Evolutionary conservation across 352 stramenopile species (phyloP).

Genomic region (Paralagenidium karlingii): DNA sequence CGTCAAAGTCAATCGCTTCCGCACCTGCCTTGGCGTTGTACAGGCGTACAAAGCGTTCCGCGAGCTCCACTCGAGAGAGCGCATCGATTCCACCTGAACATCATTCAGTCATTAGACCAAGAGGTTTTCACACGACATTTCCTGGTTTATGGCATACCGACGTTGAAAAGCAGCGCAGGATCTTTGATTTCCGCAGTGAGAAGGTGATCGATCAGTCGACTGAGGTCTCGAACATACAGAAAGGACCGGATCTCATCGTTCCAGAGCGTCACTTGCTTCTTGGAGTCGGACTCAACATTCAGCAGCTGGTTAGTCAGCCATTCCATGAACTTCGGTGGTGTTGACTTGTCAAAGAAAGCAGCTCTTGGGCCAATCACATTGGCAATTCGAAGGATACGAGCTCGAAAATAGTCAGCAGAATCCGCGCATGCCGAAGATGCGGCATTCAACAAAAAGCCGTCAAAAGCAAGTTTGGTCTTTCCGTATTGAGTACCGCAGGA

Average conservation of each 20-base stretch:
- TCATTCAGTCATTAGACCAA: too few species aligned
- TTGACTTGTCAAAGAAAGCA: conserved; percentile 22
- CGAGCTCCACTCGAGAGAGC: conserved; percentile 34
- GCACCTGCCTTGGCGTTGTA: conserved; percentile 1
- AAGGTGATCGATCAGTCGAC: conserved; percentile 17
- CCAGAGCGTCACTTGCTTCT: conserved; percentile 26
- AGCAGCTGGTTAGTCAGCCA: conserved; percentile 46
- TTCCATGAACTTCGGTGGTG: conserved; percentile 47
- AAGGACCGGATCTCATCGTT: conserved; percentile 54
- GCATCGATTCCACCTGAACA: conserved; percentile 23
- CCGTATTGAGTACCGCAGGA: conserved; percentile 29
- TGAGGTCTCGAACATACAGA: conserved; percentile 37
- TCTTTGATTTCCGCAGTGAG: conserved; percentile 3
- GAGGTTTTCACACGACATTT: too few species aligned
- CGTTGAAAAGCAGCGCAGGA: conserved; percentile 17
- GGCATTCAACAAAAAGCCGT: conserved; percentile 12
- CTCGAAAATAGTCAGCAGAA: conserved; percentile 3
- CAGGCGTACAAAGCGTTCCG: conserved; percentile 12
- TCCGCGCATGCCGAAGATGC: too few species aligned
- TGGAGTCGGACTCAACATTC: too few species aligned
- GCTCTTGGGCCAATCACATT: conserved; percentile 37
- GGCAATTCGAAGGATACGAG: conserved; percentile 31
- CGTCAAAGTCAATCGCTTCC: background rate
- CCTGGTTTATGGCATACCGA: conserved; percentile 26
- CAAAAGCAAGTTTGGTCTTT: conserved; percentile 33